These are phyloP conservation scores for Hyphodiscus hymeniophilus DNA, from an alignment of 495 filamentous ascomycete species.

Conservation along the genomic window DNA sequence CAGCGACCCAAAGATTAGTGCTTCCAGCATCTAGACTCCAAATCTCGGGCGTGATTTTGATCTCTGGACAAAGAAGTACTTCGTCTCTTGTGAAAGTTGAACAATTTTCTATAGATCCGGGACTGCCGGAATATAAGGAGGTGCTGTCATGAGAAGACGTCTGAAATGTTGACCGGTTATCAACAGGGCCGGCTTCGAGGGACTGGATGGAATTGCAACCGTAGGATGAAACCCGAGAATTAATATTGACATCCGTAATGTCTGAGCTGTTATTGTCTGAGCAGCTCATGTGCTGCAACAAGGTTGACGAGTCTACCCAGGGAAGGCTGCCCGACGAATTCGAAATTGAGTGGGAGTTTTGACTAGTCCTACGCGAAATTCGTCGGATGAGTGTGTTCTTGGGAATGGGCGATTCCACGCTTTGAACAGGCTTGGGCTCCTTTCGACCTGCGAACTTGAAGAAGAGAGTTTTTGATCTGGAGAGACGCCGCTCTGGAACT, in stretches of 20 bases:
- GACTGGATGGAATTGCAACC: background rate
- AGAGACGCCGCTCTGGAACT: constrained; percentile 10
- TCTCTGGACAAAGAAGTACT: constrained; percentile 31
- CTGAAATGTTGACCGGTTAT: background rate
- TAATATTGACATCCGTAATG: constrained; percentile 18
- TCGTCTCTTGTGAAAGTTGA: constrained; percentile 12
- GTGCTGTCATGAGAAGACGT: constrained; percentile 1
- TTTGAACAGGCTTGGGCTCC: constrained; percentile 3
- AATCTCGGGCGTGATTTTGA: constrained; percentile 43
- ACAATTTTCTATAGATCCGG: background rate
- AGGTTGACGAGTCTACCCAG: constrained; percentile 1
- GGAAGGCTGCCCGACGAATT: background rate
- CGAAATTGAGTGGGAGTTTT: background rate
- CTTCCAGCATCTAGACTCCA: constrained; percentile 30
- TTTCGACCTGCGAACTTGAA: constrained; percentile 13
- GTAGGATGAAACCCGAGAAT: constrained; percentile 14
- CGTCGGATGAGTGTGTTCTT: constrained; percentile 15
- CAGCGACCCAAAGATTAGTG: constrained; percentile 35
- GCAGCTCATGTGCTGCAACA: background rate
- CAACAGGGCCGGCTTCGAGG: background rate
- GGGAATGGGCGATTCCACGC: constrained; percentile 5
- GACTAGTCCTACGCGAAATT: constrained; percentile 7
- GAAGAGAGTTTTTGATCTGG: constrained; percentile 22
- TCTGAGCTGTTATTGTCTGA: constrained; percentile 5
- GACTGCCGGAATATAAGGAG: constrained; percentile 1